These are phyloP conservation scores for Dentiscutata heterogama DNA, from an alignment of 371 early-diverging fungal genomes.

Conservation along the genomic window DNA sequence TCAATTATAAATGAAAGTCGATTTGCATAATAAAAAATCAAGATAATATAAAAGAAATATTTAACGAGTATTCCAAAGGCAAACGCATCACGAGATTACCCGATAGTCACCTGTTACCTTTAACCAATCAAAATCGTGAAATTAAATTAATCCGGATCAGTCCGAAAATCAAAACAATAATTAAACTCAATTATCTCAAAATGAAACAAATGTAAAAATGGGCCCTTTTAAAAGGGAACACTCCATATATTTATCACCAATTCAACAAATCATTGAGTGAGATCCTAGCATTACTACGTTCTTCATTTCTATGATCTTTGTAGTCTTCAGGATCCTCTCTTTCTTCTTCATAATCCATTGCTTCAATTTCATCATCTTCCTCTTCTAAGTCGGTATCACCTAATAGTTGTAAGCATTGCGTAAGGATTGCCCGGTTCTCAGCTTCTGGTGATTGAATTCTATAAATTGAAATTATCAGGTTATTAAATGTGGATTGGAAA, in stretches of 20 bases:
- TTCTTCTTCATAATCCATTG: conserved; percentile 19
- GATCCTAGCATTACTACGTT: background rate
- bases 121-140: no score
- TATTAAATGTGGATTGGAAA: background rate
- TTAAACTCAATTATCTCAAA: no score
- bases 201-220: no score
- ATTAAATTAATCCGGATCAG: no score
- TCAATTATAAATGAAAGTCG: no score
- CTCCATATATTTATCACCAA: background rate
- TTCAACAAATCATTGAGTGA: conserved; percentile 15
- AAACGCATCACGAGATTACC: no score
- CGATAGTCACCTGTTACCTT: no score
- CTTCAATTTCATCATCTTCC: conserved; percentile 9
- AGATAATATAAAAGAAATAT: no score
- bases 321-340: background rate
- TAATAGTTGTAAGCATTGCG: conserved; percentile 16
- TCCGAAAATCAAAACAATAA: no score
- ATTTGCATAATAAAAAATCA: no score
- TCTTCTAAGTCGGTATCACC: background rate
- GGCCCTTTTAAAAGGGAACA: no score
- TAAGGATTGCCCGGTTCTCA: conserved; percentile 2
- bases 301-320: background rate
- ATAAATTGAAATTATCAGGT: background rate
- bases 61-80: no score
- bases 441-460: conserved; percentile 20